Evolutionary conservation across 495 filamentous ascomycete genomes (phyloP).

Genomic region (Tuber borchii): DNA sequence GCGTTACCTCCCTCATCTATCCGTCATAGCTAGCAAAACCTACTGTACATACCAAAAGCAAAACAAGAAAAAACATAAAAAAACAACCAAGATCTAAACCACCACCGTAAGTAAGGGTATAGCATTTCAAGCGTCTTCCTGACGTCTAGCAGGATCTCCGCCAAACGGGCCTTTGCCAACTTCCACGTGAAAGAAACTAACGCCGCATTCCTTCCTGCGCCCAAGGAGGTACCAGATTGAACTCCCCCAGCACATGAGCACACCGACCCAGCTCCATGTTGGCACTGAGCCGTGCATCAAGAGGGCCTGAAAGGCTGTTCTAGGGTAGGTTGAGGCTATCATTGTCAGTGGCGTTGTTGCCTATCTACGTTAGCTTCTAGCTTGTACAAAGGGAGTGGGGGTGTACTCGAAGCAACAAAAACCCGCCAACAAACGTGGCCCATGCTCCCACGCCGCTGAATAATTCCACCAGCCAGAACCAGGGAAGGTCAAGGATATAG

Average conservation of each 20-base stretch:
- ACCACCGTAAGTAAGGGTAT: background rate
- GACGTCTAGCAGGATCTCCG: background rate
- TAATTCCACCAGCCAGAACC: conserved; percentile 47
- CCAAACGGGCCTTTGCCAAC: conserved; percentile 19
- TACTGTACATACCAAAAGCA: background rate
- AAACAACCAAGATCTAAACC: background rate
- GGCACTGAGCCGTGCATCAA: conserved; percentile 42
- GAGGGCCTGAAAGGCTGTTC: conserved; percentile 38
- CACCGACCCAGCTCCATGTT: conserved; percentile 46
- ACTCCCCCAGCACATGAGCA: conserved; percentile 48
- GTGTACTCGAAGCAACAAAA: conserved; percentile 30
- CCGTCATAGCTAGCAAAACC: background rate
- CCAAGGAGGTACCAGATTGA: conserved; percentile 48
- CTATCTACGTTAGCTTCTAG: conserved; percentile 19
- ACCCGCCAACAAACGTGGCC: conserved; percentile 34
- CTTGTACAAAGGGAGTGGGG: conserved; percentile 10
- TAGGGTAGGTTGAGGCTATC: conserved; percentile 38
- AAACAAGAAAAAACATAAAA: background rate
- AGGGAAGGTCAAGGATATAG: conserved; percentile 50
- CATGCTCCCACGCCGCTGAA: conserved; percentile 39
- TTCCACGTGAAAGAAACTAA: conserved; percentile 30
- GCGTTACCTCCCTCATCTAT: background rate
- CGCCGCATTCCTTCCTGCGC: conserved; percentile 43
- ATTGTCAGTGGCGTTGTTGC: conserved; percentile 41
- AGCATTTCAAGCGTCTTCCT: background rate